Conservation (phyloP, 2,329 filamentous ascomycete species). For the Aciculosporium take region DNA sequence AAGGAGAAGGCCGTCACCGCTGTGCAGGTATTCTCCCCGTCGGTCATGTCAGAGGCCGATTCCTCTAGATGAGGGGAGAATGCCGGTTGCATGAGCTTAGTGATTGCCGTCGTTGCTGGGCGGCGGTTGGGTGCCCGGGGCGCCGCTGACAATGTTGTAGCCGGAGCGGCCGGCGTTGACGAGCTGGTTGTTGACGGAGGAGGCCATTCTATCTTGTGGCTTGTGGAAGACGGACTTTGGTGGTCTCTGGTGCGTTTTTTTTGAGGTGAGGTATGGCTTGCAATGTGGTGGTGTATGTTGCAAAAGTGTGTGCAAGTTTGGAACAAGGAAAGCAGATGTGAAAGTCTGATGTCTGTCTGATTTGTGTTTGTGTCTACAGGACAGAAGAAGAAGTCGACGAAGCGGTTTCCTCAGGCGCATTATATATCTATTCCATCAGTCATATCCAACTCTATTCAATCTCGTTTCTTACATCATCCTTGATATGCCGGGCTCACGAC, state of each 20-base stretch:
- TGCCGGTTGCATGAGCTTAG: too few species aligned
- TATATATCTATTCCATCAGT: background rate
- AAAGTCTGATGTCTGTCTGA: background rate
- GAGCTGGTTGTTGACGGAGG: conserved; percentile 16
- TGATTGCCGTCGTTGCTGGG: conserved; percentile 2
- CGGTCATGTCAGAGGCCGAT: too few species aligned
- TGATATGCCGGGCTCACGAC: too few species aligned
- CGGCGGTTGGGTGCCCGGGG: conserved; percentile 9
- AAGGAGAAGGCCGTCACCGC: conserved; percentile 18
- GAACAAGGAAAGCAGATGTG: too few species aligned
- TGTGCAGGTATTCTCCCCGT: too few species aligned
- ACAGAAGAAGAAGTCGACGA: background rate
- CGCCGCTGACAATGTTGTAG: conserved; percentile 26
- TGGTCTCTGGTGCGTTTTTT: background rate
- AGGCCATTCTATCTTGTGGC: conserved; percentile 4
- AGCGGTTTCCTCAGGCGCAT: background rate
- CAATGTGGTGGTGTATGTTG: too few species aligned
- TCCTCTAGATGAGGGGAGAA: too few species aligned
- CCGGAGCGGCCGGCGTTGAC: conserved; percentile 27
- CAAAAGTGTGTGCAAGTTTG: too few species aligned
- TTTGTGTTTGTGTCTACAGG: too few species aligned
- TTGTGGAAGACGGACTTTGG: background rate
- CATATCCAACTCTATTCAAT: background rate
- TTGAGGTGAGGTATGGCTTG: too few species aligned
- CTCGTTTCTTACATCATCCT: background rate